phyloP scores from a whole-genome alignment of 2,329 filamentous ascomycete genomes.

The Colletotrichum godetiae region DNA sequence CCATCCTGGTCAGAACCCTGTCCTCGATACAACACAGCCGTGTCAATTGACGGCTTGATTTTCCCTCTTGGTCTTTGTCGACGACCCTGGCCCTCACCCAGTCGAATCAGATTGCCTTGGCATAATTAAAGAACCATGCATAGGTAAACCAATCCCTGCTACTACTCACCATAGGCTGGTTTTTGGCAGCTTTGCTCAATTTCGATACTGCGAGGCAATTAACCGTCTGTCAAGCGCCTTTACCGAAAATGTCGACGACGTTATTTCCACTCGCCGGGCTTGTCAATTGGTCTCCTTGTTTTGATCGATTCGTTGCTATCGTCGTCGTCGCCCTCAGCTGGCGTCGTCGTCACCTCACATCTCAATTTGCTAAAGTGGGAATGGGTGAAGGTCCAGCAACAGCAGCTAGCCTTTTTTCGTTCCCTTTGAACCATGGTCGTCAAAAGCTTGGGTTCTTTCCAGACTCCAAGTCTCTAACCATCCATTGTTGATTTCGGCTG shows the following conservation, averaged over 20 bases:
- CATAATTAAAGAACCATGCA: conserved; percentile 30
- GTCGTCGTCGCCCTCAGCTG: background rate
- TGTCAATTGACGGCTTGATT: conserved; percentile 18
- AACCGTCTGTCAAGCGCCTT: background rate
- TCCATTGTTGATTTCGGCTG: background rate
- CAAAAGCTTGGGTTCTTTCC: conserved; percentile 1
- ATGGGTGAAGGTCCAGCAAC: background rate
- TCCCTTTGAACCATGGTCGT: background rate
- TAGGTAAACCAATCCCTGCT: conserved; percentile 18
- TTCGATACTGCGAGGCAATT: conserved; percentile 22
- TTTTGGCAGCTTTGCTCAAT: conserved; percentile 20
- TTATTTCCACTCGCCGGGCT: background rate
- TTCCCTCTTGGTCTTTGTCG: conserved; percentile 6
- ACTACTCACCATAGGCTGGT: background rate
- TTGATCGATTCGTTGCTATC: background rate
- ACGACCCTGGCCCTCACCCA: background rate
- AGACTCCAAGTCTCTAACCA: background rate
- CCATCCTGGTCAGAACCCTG: conserved; percentile 6
- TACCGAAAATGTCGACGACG: conserved; percentile 10
- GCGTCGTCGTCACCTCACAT: conserved; percentile 13
- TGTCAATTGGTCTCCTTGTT: background rate
- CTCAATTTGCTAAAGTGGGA: background rate
- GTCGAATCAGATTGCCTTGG: conserved; percentile 30
- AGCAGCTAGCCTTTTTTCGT: background rate
- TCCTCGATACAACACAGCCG: conserved; percentile 12